Evolutionary conservation across 2,329 filamentous ascomycete species (phyloP), one percentile per base, ranked within the genome.

Genomic region (Blastomyces parvus): DNA sequence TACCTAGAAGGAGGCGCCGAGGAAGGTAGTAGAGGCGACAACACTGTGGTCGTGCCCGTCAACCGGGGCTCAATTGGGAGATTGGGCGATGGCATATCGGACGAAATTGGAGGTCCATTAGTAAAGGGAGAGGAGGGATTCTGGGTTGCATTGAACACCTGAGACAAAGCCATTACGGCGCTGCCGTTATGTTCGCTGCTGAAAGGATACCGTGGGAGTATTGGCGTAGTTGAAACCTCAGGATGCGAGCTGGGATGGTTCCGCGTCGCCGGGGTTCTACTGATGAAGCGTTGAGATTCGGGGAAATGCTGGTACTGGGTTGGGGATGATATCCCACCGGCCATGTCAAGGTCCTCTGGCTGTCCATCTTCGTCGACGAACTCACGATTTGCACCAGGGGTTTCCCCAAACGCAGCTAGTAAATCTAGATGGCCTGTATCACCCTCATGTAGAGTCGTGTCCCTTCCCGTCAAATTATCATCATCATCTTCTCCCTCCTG

Each of bases 301-400:
- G 78, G 78, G 62, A 80, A 80, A 25, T 74, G 74, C 38, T 76
- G 72, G 55, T 70, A 74, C 8, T 69, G 69, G 61, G 73, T 69
- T 11, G 76, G 76, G 44, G 76, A 77, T 1, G 76, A 78, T 83
- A 90, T 65, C 83, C 88, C 71, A 86, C 86, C 38, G 82, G 89
- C 63, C 84, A 84, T 71, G 85, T 87, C 55, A 80, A 87, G 67
- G 87, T 90, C 77, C 86, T 86, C 68, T 83, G 68, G 63, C 4
- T 50, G 27, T 6, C 52, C 55, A 44, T 53, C 40, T 14, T 59
- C 56, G 13, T 56, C 60, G 4, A 55, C 46, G 14, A 59, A 53
- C 25, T 44, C 36, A 50, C 69, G 67, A 19, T 66, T 66, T 50
- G 66, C 67, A 8, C 66, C 64, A 52, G 67, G 70, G 27, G 68